Base-by-base conservation (phyloP, 2,329 filamentous ascomycete genomes). In the Leptodontidium sp. region DNA sequence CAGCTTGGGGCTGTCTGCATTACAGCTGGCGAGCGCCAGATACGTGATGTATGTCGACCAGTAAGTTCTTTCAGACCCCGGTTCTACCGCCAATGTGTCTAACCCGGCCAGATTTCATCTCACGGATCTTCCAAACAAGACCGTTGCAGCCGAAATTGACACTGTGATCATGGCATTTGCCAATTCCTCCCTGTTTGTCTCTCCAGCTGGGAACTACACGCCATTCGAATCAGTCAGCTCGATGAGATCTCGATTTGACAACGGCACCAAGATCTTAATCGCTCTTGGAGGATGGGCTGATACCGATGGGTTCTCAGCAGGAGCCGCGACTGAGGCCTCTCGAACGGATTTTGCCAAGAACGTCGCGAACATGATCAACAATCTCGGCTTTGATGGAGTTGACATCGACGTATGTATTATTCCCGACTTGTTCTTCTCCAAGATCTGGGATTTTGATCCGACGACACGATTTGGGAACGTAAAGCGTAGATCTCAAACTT, bases 221-320 rank as follows among this genome's bases (percentile, higher is more conserved):
- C 71, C 73, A 9, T 74, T 72, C 50, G 69, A 70, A 29, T 43
- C 70, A 15, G 52, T 71, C 45, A 40, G 55, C 15, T 67, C 62
- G 4, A 69, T 74, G 64, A 52, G 71, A 61, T 64, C 69, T 11
- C 63, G 68, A 61, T 88, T 90, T 68, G 79, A 79, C 8, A 67
- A 78, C 0, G 82, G 81, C 38, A 88, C 89, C 21, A 90, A 91
- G 73, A 79, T 93, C 29, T 84, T 91, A 81, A 84, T 93, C 45
- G 90, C 91, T 21, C 87, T 94, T 71, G 91, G 91, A 12, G 91
- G 91, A 65, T 94, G 91, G 91, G 91, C 90, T 0, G 89, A 93
- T 68, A 89, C 86, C 0, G 77, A 79, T 4, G 91, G 90, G 0
- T 93, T 92, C 74, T 84, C 85, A 0, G 77, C 77, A 7, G 90